Conservation (phyloP, 1,284 basidiomycete species). For the Leccinum pachyderme region DNA sequence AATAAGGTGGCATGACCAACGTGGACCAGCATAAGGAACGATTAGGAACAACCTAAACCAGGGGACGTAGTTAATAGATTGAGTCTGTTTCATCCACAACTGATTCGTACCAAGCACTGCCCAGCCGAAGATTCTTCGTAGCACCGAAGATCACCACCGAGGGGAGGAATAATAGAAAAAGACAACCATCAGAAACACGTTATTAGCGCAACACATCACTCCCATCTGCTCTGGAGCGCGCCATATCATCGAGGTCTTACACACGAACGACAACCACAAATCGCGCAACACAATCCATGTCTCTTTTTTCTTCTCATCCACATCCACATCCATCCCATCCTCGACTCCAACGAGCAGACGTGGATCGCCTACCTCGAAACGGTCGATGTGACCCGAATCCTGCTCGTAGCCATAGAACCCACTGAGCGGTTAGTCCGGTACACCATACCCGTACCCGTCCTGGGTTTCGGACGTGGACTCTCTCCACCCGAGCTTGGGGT, state of each 20-base stretch:
- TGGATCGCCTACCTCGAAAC: conserved; percentile 14
- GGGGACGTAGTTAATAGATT: conserved; percentile 8
- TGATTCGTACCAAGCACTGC: conserved; percentile 16
- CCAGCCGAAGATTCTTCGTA: neutral
- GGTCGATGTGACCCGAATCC: conserved; percentile 24
- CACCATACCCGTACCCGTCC: conserved; percentile 69
- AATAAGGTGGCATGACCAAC: neutral
- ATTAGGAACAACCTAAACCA: conserved; percentile 8
- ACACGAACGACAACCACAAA: conserved; percentile 11
- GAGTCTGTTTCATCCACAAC: neutral
- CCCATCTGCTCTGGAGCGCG: conserved; percentile 5
- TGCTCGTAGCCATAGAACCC: conserved; percentile 14
- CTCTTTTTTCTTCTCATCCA: conserved; percentile 2
- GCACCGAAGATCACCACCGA: conserved; percentile 5
- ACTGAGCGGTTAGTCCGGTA: conserved; percentile 45
- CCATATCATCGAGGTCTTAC: conserved; percentile 6
- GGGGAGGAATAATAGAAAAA: conserved; percentile 1
- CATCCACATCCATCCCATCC: neutral
- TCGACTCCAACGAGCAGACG: neutral
- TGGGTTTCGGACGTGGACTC: conserved; percentile 46
- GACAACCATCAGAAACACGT: conserved; percentile 10
- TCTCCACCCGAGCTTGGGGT: conserved; percentile 28
- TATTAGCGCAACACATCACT: conserved; percentile 8
- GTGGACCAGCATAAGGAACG: neutral
- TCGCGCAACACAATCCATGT: neutral